These are phyloP conservation scores for Chlamydomonas incerta DNA, from an alignment of 139 green algal genomes.

Conservation along the genomic window DNA sequence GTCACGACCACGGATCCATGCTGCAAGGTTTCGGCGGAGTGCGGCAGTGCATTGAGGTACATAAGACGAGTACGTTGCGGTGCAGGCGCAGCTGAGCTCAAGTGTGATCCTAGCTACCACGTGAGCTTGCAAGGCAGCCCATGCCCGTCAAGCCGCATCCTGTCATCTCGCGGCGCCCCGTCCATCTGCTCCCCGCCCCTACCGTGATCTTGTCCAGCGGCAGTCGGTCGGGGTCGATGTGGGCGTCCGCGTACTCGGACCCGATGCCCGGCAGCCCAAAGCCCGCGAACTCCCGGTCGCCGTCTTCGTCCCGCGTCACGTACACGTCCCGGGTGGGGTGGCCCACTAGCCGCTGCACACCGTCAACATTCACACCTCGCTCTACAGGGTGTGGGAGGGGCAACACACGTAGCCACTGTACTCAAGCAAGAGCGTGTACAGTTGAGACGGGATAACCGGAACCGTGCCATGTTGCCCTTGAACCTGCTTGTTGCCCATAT, in stretches of 20 bases:
- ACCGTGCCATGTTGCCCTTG: no score
- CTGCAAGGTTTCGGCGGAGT: slow-evolving; percentile 34
- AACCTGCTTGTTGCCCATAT: neutral
- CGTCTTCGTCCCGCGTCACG: slow-evolving; percentile 71
- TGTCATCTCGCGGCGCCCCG: neutral
- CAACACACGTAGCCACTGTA: no score
- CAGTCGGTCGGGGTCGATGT: slow-evolving; percentile 71
- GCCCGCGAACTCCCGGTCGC: slow-evolving; percentile 86
- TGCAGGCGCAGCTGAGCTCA: no score
- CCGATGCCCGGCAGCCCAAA: slow-evolving; percentile 74
- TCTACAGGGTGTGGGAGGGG: slow-evolving; percentile 51
- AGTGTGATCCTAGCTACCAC: no score
- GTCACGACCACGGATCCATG: slow-evolving; percentile 77
- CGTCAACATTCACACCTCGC: slow-evolving; percentile 69
- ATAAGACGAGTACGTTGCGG: no score
- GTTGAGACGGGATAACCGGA: no score
- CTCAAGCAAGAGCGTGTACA: no score
- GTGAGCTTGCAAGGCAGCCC: no score
- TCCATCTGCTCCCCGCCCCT: no score
- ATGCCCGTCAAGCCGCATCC: no score
- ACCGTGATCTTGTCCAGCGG: slow-evolving; percentile 75
- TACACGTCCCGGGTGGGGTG: slow-evolving; percentile 89
- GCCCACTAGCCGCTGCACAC: slow-evolving; percentile 61
- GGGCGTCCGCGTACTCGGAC: slow-evolving; percentile 82
- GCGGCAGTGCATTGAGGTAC: neutral